Conservation (phyloP, 1,139 yeast genomes). For the Yamadazyma friedrichii region DNA sequence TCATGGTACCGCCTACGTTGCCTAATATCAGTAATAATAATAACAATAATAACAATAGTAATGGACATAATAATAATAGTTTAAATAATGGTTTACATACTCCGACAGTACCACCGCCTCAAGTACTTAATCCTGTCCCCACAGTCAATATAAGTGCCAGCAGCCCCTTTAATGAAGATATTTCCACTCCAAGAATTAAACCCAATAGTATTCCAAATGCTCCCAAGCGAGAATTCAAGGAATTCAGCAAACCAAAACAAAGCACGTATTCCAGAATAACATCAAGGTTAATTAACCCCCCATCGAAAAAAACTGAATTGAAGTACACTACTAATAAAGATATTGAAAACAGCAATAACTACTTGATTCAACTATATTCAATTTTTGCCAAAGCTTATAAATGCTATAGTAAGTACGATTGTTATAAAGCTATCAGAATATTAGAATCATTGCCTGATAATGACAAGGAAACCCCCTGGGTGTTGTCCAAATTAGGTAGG, state of each 20-base stretch:
- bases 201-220: conserved; percentile 49
- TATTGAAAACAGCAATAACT: conserved; percentile 41
- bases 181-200: conserved; percentile 49
- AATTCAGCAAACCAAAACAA: conserved; percentile 16
- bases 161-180: conserved; percentile 8
- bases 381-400: conserved; percentile 65
- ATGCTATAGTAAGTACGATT: conserved; percentile 68
- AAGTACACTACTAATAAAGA: conserved; percentile 24
- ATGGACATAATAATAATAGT: neutral
- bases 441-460: conserved; percentile 61
- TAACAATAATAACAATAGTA: neutral
- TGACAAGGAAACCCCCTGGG: conserved; percentile 83
- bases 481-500: conserved; percentile 73
- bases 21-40: neutral
- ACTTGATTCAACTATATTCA: conserved; percentile 52
- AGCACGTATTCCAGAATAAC: conserved; percentile 48
- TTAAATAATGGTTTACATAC: neutral
- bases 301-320: conserved; percentile 4
- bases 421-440: conserved; percentile 74
- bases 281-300: conserved; percentile 50
- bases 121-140: no score
- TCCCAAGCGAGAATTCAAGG: conserved; percentile 36
- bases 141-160: neutral
- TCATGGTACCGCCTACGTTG: neutral
- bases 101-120: neutral